Evolutionary conservation across 1,284 basidiomycete species (phyloP).

Genomic region (Porodaedalea pini): DNA sequence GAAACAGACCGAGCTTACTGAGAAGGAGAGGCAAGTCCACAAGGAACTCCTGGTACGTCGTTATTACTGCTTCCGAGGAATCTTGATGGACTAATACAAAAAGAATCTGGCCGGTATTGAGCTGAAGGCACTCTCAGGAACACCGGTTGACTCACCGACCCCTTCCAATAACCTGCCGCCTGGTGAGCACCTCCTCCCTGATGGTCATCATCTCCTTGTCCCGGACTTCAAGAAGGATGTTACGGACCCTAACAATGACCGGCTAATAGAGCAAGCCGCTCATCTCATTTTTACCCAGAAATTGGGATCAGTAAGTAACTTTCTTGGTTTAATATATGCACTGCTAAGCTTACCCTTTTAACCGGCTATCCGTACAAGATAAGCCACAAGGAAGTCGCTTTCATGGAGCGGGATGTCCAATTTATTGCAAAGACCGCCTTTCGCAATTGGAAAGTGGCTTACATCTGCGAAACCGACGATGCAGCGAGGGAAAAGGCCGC

Average conservation of each 20-base stretch:
- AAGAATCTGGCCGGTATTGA: background rate
- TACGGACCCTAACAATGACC: background rate
- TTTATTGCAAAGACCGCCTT: background rate
- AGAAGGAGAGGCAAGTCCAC: background rate
- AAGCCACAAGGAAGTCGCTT: background rate
- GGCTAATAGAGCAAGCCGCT: background rate
- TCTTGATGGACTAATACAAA: background rate
- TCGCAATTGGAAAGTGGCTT: background rate
- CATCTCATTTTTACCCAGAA: background rate
- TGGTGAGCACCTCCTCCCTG: too few species aligned
- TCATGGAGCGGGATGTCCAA: background rate
- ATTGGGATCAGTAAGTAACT: background rate
- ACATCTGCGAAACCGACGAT: background rate
- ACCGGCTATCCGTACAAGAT: background rate
- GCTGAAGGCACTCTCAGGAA: background rate
- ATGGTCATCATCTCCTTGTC: background rate
- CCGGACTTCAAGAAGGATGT: background rate
- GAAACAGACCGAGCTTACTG: background rate
- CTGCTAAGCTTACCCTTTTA: background rate
- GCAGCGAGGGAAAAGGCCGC: background rate
- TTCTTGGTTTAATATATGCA: background rate
- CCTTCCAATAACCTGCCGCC: too few species aligned
- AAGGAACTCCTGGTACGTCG: background rate
- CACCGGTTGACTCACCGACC: background rate
- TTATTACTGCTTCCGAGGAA: background rate